A percentile compares a stretch with the other conserved stretches of the same genome.
These are phyloP conservation scores for Xerocomellus chrysenteron DNA, from an alignment of 768 basidiomycete genomes.

Conservation along the genomic window DNA sequence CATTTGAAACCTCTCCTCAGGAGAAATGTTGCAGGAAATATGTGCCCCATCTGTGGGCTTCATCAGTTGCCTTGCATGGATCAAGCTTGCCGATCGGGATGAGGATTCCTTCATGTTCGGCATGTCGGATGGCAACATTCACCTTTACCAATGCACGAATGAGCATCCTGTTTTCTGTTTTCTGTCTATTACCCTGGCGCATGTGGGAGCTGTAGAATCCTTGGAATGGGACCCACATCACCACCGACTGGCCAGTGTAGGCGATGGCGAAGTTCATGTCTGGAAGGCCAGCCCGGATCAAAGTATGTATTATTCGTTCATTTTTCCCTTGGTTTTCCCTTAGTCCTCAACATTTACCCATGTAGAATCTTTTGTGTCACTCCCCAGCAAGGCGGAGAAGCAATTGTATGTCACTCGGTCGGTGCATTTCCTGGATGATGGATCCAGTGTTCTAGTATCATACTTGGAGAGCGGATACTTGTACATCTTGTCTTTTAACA, in stretches of 20 bases:
- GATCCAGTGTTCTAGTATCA: not conserved
- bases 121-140: not conserved
- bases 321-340: too few relatives aligned
- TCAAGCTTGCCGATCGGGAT: not conserved
- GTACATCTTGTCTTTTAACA: not conserved
- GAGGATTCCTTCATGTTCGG: not conserved
- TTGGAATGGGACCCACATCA: not conserved
- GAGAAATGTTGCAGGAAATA: not conserved
- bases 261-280: not conserved
- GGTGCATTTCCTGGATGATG: not conserved
- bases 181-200: not conserved
- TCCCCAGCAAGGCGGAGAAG: not conserved
- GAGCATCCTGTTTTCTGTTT: not conserved
- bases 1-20: not conserved
- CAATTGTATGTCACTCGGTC: not conserved
- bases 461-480: constrained; percentile 4
- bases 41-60: not conserved
- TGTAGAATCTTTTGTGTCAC: not conserved
- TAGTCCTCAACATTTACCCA: too few relatives aligned
- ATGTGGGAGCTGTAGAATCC: not conserved
- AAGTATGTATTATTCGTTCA: not conserved
- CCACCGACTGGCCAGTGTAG: not conserved
- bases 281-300: not conserved
- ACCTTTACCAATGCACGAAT: not conserved
- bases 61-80: not conserved